Evolutionary conservation across 2,329 filamentous ascomycete genomes (phyloP), one percentile per base, ranked within the genome.

Genomic region (Colletotrichum tanaceti): DNA sequence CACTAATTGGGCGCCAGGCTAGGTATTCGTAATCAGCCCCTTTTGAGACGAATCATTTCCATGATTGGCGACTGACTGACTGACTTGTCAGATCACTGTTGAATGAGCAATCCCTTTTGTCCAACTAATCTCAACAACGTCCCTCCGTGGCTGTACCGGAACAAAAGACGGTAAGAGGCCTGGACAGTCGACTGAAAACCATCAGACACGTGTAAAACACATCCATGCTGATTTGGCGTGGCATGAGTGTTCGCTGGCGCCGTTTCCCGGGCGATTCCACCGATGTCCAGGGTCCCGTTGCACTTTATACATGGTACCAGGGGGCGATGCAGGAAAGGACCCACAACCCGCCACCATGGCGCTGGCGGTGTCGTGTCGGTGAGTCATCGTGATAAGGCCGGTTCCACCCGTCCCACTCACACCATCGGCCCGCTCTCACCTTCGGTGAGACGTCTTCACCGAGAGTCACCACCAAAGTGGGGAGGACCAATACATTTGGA

Each of bases 351-450:
- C 55, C 55, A 58, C 55, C 50, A 53, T 38, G 32, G 32, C 50
- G 11, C 32, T 35, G 32, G 32, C 32, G 32, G 32, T 35, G 32
- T 35, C 32, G 28, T 38, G 50, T 38, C 32, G 16, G 57, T 59
- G 57, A 59, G 43, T 59, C 57, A 59, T 59, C 24, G 28, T 46
- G 57, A 59, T 59, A 59, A 59, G 57, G 28, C 44, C n/a, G n/a
- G 43, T 10, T 38, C 57, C 57, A 59, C 57, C 35, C 32, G 43
- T 10, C 24, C 57, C 57, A 59, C 57, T 47, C 32, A 59, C 43
- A 35, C 44, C 28, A 9, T 9, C 13, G n/a, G 24, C 57, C 32
- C 28, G 44, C 24, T 28, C 28, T 59, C 28, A 35, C n/a, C 44
- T 39, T 28, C 28, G 32, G 43, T 59, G 35, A 39, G 20, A 16